Evolutionary conservation across 768 basidiomycete genomes (phyloP), one percentile per base, ranked within the genome.

Genomic region (Exidia glandulosa): DNA sequence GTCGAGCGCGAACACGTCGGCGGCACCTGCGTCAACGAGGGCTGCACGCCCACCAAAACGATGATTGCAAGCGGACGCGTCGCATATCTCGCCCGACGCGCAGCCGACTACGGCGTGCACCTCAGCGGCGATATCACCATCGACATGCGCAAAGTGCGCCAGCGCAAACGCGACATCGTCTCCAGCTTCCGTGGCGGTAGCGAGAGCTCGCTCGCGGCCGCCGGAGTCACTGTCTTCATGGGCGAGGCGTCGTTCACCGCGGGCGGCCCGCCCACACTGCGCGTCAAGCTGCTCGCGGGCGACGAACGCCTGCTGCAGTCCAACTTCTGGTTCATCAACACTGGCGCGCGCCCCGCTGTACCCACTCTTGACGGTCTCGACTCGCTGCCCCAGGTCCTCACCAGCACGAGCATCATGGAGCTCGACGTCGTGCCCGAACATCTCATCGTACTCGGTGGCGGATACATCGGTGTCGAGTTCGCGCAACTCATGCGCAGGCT

Each of bases 381-480:
- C n/a, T 32, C 27, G 14, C 23, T 45, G 41, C 60, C 63, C 3
- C 61, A 59, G 31, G n/a, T 55, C 6, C 33, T 63, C 16, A 52
- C 54, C 31, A 63, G 63, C 27, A 59, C 63, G 16, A 48, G 63
- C 16, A 63, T 63, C 32, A 62, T 63, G 57, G 63, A 63, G 50
- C 57, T 63, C 4, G 62, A 36, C 47, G 57, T 48, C 6, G 61
- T 63, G 3, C 63, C 63, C 7, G 58, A 59, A 19, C 63, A 63
- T 62, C 50, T 63, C 13, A 25, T 61, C 30, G 62, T 63, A 14
- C 31, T 63, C n/a, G 63, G 63, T 5, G 63, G 63, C 25, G 63
- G 63, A 10, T 63, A 63, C 32, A 54, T 63, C 25, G 63, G 63
- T n/a, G 29, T 63, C 37, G 63, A 63, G 48, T 63, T 63, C 32